A percentile compares a stretch with the other conserved stretches of the same genome.
phyloP scores from a whole-genome alignment of 257 asterid species.

The Solanum corneliomulleri region DNA sequence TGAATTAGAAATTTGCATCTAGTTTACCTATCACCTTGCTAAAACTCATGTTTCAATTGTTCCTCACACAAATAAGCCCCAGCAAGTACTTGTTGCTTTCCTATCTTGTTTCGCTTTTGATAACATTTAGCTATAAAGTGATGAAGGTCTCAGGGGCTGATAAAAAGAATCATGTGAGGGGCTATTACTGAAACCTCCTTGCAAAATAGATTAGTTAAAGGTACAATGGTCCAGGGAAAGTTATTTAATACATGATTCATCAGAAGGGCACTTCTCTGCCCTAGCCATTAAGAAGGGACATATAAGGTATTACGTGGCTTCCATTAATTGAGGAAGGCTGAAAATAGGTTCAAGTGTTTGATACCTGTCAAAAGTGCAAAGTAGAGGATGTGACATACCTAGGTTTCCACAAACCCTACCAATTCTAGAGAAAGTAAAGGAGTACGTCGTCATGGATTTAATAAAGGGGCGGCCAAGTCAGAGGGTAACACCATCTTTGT shows the following conservation, averaged over 20 bases:
- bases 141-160: not conserved
- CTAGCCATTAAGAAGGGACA: not conserved
- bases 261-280: not conserved
- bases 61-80: not conserved
- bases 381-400: not conserved
- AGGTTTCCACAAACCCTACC: not conserved
- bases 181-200: not conserved
- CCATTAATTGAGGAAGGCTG: not conserved
- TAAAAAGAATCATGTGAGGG: not conserved
- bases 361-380: not conserved
- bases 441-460: not conserved
- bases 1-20: not conserved
- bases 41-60: not conserved
- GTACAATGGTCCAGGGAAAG: not conserved
- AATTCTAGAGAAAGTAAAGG: not conserved
- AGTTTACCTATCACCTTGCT: not conserved
- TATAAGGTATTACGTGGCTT: not conserved
- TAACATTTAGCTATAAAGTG: not conserved
- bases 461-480: not conserved
- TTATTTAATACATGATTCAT: not conserved
- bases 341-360: not conserved
- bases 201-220: not conserved
- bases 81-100: not conserved
- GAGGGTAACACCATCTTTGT: not conserved
- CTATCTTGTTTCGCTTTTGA: not conserved